phyloP scores from a whole-genome alignment of 257 asterid genomes.

The Rauvolfia tetraphylla region DNA sequence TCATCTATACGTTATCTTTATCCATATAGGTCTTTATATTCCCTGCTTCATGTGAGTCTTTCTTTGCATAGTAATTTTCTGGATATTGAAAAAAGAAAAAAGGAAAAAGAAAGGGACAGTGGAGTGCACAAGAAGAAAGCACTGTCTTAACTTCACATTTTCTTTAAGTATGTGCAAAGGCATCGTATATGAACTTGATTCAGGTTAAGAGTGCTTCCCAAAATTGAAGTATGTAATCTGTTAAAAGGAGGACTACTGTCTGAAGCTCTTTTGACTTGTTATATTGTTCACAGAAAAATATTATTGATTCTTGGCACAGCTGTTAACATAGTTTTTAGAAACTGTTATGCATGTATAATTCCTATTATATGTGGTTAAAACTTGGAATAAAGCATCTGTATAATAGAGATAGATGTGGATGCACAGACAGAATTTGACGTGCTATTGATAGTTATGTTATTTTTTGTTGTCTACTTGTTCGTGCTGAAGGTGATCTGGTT shows the following conservation, averaged over 20 bases:
- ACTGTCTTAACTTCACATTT: too few relatives aligned
- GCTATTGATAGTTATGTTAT: constrained; percentile 9
- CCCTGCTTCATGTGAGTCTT: neutral
- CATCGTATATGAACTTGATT: neutral
- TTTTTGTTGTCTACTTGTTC: constrained; percentile 11
- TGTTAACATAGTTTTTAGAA: neutral
- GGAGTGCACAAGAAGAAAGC: too few relatives aligned
- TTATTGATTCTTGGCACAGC: neutral
- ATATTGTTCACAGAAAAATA: neutral
- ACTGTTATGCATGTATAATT: neutral
- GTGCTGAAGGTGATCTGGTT: constrained; percentile 59
- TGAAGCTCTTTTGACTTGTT: neutral
- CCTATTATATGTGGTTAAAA: neutral
- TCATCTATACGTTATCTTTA: neutral
- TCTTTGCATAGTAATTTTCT: neutral
- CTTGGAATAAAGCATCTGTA: neutral
- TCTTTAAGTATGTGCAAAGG: neutral
- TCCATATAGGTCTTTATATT: neutral
- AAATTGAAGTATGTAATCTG: neutral
- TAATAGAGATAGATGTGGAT: neutral
- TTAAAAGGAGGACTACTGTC: neutral
- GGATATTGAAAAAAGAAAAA: neutral
- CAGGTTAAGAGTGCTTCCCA: neutral
- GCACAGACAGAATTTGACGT: neutral
- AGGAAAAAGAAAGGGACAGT: too few relatives aligned